Evolutionary conservation across 1,139 yeast species (phyloP), one percentile per base, ranked within the genome.

Genomic region (Tardiomyces blankii): DNA sequence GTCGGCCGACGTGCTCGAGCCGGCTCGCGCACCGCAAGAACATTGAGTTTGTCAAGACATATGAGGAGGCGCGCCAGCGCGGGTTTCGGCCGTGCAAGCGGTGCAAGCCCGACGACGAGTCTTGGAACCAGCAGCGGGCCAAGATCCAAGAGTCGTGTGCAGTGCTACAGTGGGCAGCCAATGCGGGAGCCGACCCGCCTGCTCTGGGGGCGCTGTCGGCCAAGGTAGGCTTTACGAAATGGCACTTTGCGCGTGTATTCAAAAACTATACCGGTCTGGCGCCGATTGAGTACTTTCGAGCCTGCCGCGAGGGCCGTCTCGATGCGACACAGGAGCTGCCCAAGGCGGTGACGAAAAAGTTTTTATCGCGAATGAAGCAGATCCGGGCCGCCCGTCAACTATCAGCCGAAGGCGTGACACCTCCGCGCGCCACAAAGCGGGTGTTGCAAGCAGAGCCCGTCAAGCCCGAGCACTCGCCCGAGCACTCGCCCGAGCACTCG

Each of bases 161-260:
- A 21, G 44, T 47, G 13, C 51, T 52, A 1, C 46, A 47, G 2
- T 30, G 11, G 5, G 35, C 35, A 5, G 35, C 35, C 35, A 30
- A 30, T 11, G n/a, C 16, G 3, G 35, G 35, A 3, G 35, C 35
- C 11, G 9, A 25, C 9, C 32, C 32, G 33, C 18, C 27, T 4
- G 14, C 38, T 9, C 45, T 55, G 16, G 47, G 46, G 41, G 48
- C 49, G 16, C 45, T 61, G 28, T 51, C 56, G 21, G 47, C 50
- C 32, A 30, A 42, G 19, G 55, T 49, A 6, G 54, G 57, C 1
- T 50, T 59, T 18, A 58, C 65, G 2, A 57, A 58, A 45, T 61
- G 64, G 63, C 62, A 61, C 43, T 56, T 60, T 42, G 59, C 55
- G 44, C 49, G 65, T 7, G 49, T 56, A 16, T 61, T 61, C 48